These are phyloP conservation scores for Zizania palustris DNA, from an alignment of 202 grass and related monocot genomes.

Conservation along the genomic window DNA sequence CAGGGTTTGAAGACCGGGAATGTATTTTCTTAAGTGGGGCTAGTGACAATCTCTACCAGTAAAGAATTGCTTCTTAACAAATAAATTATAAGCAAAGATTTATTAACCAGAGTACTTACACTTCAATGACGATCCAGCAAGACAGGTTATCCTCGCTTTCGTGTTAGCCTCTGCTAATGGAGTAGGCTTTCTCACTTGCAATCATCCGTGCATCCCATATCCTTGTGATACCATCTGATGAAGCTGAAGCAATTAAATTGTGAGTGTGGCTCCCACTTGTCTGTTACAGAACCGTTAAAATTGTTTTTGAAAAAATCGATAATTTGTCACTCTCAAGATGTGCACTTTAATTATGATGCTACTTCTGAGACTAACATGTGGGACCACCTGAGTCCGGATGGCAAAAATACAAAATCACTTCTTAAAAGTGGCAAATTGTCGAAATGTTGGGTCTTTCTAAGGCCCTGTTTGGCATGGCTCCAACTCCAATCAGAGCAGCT, in stretches of 20 bases:
- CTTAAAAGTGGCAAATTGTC: no score
- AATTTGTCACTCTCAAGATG: no score
- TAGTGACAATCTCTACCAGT: not conserved
- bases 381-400: no score
- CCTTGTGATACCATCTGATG: conserved; percentile 78
- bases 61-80: not conserved
- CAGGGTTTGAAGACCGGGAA: not conserved
- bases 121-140: conserved; percentile 79
- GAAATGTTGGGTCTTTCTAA: no score
- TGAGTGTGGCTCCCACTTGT: no score
- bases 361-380: no score
- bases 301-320: no score
- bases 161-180: conserved; percentile 81
- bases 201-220: conserved; percentile 82
- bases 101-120: conserved; percentile 52
- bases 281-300: no score
- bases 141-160: conserved; percentile 89
- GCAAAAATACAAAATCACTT: no score
- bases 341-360: no score
- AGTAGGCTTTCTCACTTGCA: conserved; percentile 59
- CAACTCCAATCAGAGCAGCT: no score
- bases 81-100: not conserved
- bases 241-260: conserved; percentile 78
- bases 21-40: not conserved
- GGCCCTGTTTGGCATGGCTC: no score